Evolutionary conservation across 129 eudicot genomes (phyloP).

Genomic region (Glebionis coronaria): DNA sequence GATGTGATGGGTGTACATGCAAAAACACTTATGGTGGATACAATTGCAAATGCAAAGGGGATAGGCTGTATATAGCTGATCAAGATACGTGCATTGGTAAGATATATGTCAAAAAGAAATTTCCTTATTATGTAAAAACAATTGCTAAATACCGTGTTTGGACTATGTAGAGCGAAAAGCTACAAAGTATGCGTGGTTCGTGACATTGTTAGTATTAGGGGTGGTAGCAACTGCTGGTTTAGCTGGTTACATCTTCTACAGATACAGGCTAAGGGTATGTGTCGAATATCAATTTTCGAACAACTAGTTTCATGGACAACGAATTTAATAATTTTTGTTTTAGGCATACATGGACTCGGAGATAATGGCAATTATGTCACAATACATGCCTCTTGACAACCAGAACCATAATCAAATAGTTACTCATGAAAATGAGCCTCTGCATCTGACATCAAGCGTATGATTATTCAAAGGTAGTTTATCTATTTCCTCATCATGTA

Average conservation of each 20-base stretch:
- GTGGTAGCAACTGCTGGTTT: conserved; percentile 50
- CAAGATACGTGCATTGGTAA: conserved; percentile 91
- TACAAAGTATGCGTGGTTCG: conserved; percentile 54
- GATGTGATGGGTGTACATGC: conserved; percentile 79
- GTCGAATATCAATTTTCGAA: not conserved
- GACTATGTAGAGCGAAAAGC: conserved; percentile 51
- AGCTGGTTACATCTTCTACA: conserved; percentile 87
- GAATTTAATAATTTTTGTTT: not conserved
- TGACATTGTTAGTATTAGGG: conserved; percentile 51
- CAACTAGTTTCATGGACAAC: not conserved
- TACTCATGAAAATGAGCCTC: conserved; percentile 66
- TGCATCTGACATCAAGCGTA: conserved; percentile 49
- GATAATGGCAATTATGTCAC: conserved; percentile 97
- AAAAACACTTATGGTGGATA: conserved; percentile 85
- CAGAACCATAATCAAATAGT: conserved; percentile 68
- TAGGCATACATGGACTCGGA: conserved; percentile 97
- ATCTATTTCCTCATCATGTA: not conserved
- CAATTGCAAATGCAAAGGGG: conserved; percentile 75
- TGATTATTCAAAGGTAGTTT: conserved; percentile 32
- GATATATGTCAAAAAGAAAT: conserved; percentile 4
- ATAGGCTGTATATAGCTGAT: conserved; percentile 71
- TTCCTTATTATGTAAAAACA: not conserved
- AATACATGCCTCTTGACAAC: conserved; percentile 91
- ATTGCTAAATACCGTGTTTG: not conserved
- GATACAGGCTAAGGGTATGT: conserved; percentile 86